phyloP scores from a whole-genome alignment of 2,329 filamentous ascomycete genomes.

The Epichloe scottii region DNA sequence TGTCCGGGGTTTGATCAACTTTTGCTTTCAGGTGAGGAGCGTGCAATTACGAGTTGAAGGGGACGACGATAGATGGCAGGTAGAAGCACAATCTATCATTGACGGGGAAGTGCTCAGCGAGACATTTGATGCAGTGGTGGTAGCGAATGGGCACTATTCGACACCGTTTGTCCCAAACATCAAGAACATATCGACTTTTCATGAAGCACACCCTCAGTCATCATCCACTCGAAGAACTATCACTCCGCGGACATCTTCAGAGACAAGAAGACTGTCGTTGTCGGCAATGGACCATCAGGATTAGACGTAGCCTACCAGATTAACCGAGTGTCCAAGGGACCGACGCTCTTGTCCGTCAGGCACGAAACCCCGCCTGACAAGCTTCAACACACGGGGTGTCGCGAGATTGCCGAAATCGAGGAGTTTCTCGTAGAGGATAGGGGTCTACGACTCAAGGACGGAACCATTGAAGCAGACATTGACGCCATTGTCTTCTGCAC shows the following conservation, averaged over 20 bases:
- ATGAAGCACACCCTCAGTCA: constrained; percentile 40
- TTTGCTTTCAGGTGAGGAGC: constrained; percentile 57
- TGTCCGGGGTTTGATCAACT: constrained; percentile 52
- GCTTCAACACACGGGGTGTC: constrained; percentile 32
- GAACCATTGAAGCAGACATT: constrained; percentile 50
- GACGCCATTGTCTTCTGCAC: constrained; percentile 80
- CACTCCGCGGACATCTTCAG: constrained; percentile 50
- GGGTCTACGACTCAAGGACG: constrained; percentile 55
- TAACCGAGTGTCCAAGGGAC: constrained; percentile 41
- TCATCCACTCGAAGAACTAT: constrained; percentile 72
- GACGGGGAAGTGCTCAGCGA: constrained; percentile 27
- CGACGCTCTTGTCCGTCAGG: constrained; percentile 53
- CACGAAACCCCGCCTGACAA: constrained; percentile 33
- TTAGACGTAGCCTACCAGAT: constrained; percentile 75
- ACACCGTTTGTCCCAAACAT: constrained; percentile 55
- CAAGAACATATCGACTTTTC: constrained; percentile 45
- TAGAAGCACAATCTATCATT: constrained; percentile 40
- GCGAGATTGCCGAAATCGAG: constrained; percentile 45
- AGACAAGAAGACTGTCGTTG: constrained; percentile 64
- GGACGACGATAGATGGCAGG: constrained; percentile 43
- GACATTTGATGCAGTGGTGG: constrained; percentile 61
- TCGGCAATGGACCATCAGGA: constrained; percentile 77
- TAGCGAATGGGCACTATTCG: constrained; percentile 65
- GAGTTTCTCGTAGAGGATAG: constrained; percentile 40
- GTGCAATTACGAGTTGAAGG: constrained; percentile 26